Conservation (phyloP, 108 stramenopile genomes). For the Aureococcus anophagefferens region DNA sequence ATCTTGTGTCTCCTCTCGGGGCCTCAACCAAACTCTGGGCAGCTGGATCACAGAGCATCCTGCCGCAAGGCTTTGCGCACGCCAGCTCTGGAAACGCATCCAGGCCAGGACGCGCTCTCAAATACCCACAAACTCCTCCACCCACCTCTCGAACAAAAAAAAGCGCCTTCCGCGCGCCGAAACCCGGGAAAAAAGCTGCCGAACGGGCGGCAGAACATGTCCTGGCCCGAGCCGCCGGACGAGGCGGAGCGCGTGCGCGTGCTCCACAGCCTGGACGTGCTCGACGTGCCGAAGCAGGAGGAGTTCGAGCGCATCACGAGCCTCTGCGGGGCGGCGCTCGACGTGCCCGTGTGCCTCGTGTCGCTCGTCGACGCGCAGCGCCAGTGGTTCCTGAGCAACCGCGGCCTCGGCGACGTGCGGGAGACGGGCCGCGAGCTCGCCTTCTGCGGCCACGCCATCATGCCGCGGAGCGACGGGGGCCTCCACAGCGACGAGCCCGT, state of each 20-base stretch:
- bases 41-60: too few species aligned
- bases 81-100: too few species aligned
- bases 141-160: too few species aligned
- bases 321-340: slow-evolving; percentile 49
- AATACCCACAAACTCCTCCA: too few species aligned
- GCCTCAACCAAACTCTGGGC: too few species aligned
- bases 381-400: slow-evolving; percentile 66
- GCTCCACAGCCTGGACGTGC: background rate
- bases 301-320: slow-evolving; percentile 51
- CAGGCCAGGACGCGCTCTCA: too few species aligned
- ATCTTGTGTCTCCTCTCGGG: too few species aligned
- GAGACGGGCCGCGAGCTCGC: slow-evolving; percentile 66
- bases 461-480: slow-evolving; percentile 14
- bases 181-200: too few species aligned
- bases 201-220: too few species aligned
- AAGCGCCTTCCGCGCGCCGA: too few species aligned
- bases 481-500: background rate
- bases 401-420: slow-evolving; percentile 52
- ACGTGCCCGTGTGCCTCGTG: slow-evolving; percentile 59
- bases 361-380: slow-evolving; percentile 55
- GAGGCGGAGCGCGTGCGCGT: background rate
- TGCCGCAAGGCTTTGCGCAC: too few species aligned
- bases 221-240: background rate
- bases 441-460: slow-evolving; percentile 70
- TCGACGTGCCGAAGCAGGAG: background rate